Evolutionary conservation across 2,329 filamentous ascomycete species (phyloP).

Genomic region (Trichoderma simmonsii): DNA sequence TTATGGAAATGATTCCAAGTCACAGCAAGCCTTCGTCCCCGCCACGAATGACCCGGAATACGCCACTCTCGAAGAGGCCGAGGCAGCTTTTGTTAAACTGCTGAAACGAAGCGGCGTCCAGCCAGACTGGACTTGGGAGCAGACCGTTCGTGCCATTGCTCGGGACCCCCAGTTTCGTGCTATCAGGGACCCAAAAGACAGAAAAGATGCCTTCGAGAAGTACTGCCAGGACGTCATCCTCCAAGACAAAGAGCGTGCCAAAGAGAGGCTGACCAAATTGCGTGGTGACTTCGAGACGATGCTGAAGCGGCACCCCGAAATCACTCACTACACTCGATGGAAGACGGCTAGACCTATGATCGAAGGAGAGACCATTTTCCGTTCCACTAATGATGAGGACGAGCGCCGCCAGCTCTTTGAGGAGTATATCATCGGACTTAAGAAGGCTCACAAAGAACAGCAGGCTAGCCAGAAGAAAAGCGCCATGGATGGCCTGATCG

Average conservation of each 20-base stretch:
- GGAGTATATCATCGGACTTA: conserved; percentile 84
- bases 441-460: conserved; percentile 73
- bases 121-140: conserved; percentile 89
- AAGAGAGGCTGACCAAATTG: conserved; percentile 88
- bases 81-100: conserved; percentile 88
- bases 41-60: conserved; percentile 74
- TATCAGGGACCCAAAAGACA: conserved; percentile 86
- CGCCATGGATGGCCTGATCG: conserved; percentile 79
- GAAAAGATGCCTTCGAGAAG: conserved; percentile 89
- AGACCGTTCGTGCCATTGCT: conserved; percentile 79
- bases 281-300: conserved; percentile 93
- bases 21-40: conserved; percentile 59
- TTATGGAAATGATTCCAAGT: conserved; percentile 53
- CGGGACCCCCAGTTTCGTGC: conserved; percentile 91
- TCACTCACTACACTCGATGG: conserved; percentile 96
- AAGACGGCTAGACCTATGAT: conserved; percentile 93
- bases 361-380: conserved; percentile 92
- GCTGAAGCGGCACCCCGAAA: conserved; percentile 94
- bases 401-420: conserved; percentile 90
- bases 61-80: conserved; percentile 77
- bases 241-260: conserved; percentile 91
- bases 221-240: conserved; percentile 85
- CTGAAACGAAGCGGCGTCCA: conserved; percentile 82
- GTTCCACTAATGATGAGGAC: conserved; percentile 80
- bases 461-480: conserved; percentile 70